A percentile compares a stretch with the other conserved stretches of the same genome.
phyloP scores from a whole-genome alignment of 1,139 yeast species.

The Petasospora rhodanensis region DNA sequence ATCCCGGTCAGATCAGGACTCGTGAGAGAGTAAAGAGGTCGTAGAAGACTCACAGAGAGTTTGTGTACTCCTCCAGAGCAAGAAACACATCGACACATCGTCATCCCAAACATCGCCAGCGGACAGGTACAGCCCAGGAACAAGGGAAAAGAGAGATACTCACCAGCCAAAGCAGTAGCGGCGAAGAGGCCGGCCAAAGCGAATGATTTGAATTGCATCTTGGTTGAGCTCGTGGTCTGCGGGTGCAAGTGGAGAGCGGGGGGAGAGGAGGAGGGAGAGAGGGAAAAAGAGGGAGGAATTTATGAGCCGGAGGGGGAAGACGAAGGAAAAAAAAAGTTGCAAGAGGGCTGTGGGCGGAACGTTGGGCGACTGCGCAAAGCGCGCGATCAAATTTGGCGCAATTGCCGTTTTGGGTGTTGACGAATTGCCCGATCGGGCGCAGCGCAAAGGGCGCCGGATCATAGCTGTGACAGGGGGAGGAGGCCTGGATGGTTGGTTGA shows the following conservation, averaged over 20 bases:
- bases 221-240: no score
- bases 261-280: conserved; percentile 4
- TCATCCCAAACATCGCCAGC: no score
- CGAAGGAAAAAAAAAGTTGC: conserved; percentile 6
- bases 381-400: conserved; percentile 1
- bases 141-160: conserved; percentile 31
- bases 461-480: no score
- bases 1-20: no score
- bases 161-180: conserved; percentile 46
- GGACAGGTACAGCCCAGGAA: neutral
- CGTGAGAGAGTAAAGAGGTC: no score
- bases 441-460: no score
- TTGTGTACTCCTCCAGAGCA: no score
- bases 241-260: conserved; percentile 1
- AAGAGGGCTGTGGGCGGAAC: no score
- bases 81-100: neutral
- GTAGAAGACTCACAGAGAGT: no score
- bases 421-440: no score
- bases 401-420: no score
- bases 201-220: conserved; percentile 50
- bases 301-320: conserved; percentile 5
- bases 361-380: neutral
- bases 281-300: conserved; percentile 10
- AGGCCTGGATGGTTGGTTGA: no score
- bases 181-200: conserved; percentile 43